Evolutionary conservation across 768 basidiomycete species (phyloP).

Genomic region (Tulasnella sp.): DNA sequence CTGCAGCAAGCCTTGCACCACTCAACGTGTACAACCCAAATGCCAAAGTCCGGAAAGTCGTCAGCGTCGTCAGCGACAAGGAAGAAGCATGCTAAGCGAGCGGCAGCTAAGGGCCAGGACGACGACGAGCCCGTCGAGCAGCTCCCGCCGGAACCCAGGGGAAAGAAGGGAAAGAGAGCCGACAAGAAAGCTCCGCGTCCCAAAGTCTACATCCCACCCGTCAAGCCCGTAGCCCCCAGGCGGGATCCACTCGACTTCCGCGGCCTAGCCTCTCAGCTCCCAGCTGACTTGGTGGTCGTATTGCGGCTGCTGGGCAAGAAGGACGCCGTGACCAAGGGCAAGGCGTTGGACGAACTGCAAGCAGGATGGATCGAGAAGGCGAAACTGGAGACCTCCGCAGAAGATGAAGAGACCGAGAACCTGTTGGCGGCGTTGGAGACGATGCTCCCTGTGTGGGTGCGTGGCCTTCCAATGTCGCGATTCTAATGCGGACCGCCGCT

Average conservation of each 20-base stretch:
- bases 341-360: constrained; percentile 81
- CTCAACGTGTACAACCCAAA: constrained; percentile 30
- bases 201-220: constrained; percentile 84
- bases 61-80: constrained; percentile 83
- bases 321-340: constrained; percentile 75
- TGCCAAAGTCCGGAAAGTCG: constrained; percentile 57
- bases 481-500: constrained; percentile 8
- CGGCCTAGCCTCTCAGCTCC: constrained; percentile 68
- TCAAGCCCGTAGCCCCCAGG: constrained; percentile 63
- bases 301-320: constrained; percentile 83
- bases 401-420: constrained; percentile 42
- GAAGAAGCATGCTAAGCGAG: constrained; percentile 88
- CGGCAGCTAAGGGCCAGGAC: constrained; percentile 37
- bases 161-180: constrained; percentile 51
- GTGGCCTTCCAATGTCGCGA: constrained; percentile 37
- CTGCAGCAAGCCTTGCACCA: constrained; percentile 5
- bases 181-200: constrained; percentile 55
- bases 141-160: constrained; percentile 42
- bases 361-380: constrained; percentile 60
- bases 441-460: constrained; percentile 88
- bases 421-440: constrained; percentile 45
- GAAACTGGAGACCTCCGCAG: constrained; percentile 40
- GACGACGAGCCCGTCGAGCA: constrained; percentile 35
- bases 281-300: constrained; percentile 77
- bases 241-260: constrained; percentile 85